Evolutionary conservation across 345 rosid species (phyloP).

Genomic region (Citrus reticulata): DNA sequence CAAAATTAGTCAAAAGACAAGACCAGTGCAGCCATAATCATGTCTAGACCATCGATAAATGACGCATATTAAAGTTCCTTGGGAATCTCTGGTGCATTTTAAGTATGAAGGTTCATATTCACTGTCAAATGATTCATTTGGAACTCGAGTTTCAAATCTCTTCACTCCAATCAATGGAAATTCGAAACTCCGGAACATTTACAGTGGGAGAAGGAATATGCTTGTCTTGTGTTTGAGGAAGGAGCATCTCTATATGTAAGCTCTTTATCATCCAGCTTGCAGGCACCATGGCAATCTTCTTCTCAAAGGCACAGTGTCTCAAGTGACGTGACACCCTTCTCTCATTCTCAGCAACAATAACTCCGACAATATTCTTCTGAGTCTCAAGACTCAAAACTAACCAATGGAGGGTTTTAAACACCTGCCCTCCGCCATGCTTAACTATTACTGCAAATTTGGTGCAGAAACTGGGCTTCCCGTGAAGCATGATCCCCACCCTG

Average conservation of each 20-base stretch:
- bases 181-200: neutral
- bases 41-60: neutral
- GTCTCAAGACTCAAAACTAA: conserved; percentile 38
- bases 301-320: conserved; percentile 54
- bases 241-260: conserved; percentile 41
- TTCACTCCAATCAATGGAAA: conserved; percentile 36
- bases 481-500: conserved; percentile 55
- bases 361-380: conserved; percentile 37
- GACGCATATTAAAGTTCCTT: neutral
- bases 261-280: conserved; percentile 47
- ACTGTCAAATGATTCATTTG: neutral
- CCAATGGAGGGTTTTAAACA: conserved; percentile 45
- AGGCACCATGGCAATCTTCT: conserved; percentile 47
- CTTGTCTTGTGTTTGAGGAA: conserved; percentile 21
- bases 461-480: conserved; percentile 51
- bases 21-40: neutral
- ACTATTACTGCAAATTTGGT: conserved; percentile 42
- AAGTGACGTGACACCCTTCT: conserved; percentile 51
- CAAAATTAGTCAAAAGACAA: neutral
- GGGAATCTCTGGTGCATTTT: neutral
- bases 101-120: neutral
- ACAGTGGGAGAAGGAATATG: conserved; percentile 3
- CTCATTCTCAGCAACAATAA: conserved; percentile 46
- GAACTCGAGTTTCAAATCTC: conserved; percentile 31
- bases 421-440: conserved; percentile 67